Percentiles rank a stretch among this genome's conserved stretches.
Conservation (phyloP, 208 protist species). For the Vickermania ingenoplastis region DNA sequence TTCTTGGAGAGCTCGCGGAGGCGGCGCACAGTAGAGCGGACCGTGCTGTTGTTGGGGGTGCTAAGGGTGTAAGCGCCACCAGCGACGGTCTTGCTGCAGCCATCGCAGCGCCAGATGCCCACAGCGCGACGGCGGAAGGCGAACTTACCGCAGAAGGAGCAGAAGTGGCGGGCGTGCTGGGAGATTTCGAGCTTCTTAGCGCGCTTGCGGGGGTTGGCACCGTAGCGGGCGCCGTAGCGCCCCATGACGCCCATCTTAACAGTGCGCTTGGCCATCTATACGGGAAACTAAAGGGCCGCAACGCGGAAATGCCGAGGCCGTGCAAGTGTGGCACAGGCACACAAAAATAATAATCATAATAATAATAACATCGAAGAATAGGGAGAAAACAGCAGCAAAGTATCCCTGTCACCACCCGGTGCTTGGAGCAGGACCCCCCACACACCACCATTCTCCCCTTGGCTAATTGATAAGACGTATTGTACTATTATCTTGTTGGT, state of each 20-base stretch:
- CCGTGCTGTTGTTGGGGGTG: constrained; percentile 94
- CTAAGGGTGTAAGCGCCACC: constrained; percentile 97
- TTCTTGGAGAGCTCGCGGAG: constrained; percentile 92
- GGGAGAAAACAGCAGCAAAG: too few relatives aligned
- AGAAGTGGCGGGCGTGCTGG: constrained; percentile 98
- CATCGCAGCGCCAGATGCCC: constrained; percentile 98
- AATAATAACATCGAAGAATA: too few relatives aligned
- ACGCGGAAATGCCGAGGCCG: too few relatives aligned
- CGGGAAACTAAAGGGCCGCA: too few relatives aligned
- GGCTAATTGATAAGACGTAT: too few relatives aligned
- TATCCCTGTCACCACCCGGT: too few relatives aligned
- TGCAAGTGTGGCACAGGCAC: too few relatives aligned
- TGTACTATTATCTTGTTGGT: too few relatives aligned
- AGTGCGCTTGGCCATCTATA: constrained; percentile 97
- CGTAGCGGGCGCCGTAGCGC: constrained; percentile 99
- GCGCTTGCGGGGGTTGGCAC: constrained; percentile 98
- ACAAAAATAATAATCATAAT: too few relatives aligned
- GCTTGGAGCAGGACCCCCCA: too few relatives aligned
- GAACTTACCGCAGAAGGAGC: constrained; percentile 98
- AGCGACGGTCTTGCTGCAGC: constrained; percentile 95
- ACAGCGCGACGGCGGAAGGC: constrained; percentile 94
- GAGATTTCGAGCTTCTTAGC: constrained; percentile 99
- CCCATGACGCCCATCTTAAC: constrained; percentile 99
- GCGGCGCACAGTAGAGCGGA: constrained; percentile 96
- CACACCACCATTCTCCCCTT: too few relatives aligned